Evolutionary conservation across 78 protist genomes (phyloP), one percentile per base, ranked within the genome.

Genomic region (Andalucia godoyi): DNA sequence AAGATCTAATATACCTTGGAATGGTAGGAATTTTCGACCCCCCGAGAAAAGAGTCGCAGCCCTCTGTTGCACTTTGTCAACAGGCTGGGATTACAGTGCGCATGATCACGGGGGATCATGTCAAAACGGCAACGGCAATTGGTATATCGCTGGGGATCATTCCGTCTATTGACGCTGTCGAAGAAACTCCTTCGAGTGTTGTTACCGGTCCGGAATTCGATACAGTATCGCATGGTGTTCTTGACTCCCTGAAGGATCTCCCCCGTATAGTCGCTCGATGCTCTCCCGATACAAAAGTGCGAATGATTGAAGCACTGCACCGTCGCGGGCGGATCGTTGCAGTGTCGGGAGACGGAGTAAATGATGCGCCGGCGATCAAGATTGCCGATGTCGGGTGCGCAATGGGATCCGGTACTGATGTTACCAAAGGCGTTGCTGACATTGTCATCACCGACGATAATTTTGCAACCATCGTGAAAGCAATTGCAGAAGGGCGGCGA

Each of bases 71-170:
- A 27, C 23, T 13, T 2, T 74, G 76, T 57, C 42, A 58, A 4
- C 46, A 25, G 32, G 85, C 85, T 39, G 80, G 80, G 54, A 57
- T 74, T 38, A 4, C 10, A 12, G 81, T 80, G n/a, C 50, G 3
- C 64, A 81, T 81, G 81, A 63, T 75, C 29, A 81, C 86, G 15
- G 86, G 86, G 15, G 86, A 81, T 53, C 66, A 75, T 57, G 43
- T 65, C 9, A 0, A 2, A 9, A 81, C 86, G 13, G 86, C 80
- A 21, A 29, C 7, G 1, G 71, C 64, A 32, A 80, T 80, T 36
- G 84, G 66, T 51, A 65, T 36, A 36, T 7, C 10, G 8, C 52
- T 6, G 57, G 34, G 10, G 64, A 40, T 23, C 38, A 58, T 58
- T 41, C 25, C 64, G 27, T 58, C 64, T 6, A 21, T 58, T 21